A percentile compares a stretch with the other conserved stretches of the same genome.
phyloP scores from a whole-genome alignment of 148 eudicot species.

The Chenopodium suecicum region DNA sequence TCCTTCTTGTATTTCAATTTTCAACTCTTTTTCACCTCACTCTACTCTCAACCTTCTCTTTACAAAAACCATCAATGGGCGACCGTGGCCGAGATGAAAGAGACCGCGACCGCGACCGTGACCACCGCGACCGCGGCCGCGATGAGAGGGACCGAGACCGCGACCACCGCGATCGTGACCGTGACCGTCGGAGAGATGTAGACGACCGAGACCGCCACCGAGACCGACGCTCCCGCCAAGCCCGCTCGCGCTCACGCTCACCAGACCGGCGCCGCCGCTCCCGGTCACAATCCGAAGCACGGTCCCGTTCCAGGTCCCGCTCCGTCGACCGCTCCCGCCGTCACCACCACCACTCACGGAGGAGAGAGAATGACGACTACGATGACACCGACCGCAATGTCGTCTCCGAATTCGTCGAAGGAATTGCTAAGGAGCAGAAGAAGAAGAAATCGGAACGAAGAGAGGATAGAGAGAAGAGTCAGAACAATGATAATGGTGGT shows the following conservation, averaged over 20 bases:
- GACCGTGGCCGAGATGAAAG: slow-evolving; percentile 9
- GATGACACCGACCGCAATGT: slow-evolving; percentile 40
- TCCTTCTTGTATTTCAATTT: no score
- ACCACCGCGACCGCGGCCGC: slow-evolving; percentile 26
- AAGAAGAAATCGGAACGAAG: slow-evolving; percentile 40
- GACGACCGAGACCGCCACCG: slow-evolving; percentile 43
- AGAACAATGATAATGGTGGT: slow-evolving; percentile 18
- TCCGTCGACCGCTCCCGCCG: slow-evolving; percentile 49
- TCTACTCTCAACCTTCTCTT: background rate
- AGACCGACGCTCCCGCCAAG: slow-evolving; percentile 38
- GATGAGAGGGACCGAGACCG: slow-evolving; percentile 37
- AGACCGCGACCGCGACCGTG: background rate
- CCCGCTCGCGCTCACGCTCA: slow-evolving; percentile 30
- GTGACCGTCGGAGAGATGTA: slow-evolving; percentile 24
- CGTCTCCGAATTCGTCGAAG: slow-evolving; percentile 58
- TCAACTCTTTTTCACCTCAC: background rate
- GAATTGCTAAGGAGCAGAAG: slow-evolving; percentile 47
- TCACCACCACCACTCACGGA: slow-evolving; percentile 47
- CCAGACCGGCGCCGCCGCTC: slow-evolving; percentile 45
- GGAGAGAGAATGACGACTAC: slow-evolving; percentile 39
- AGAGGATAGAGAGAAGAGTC: slow-evolving; percentile 5
- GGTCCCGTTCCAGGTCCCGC: slow-evolving; percentile 46
- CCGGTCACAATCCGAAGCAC: slow-evolving; percentile 33
- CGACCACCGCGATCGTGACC: slow-evolving; percentile 34
- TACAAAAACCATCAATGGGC: background rate